Percentiles rank a stretch among this genome's conserved stretches.
phyloP scores from a whole-genome alignment of 208 protist genomes.

The Jaenimonas drosophilae region DNA sequence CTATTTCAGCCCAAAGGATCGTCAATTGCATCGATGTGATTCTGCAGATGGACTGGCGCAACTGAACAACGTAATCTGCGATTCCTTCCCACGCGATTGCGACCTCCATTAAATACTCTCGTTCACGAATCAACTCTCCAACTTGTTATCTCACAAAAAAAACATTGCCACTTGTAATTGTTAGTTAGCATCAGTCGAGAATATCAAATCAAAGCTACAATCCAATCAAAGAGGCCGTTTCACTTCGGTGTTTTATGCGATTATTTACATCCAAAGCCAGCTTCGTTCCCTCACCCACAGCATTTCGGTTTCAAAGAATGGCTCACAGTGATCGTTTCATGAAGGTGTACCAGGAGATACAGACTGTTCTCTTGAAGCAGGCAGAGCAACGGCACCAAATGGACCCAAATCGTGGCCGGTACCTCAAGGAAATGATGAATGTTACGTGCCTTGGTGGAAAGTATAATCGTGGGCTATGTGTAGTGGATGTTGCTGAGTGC shows the following conservation, averaged over 20 bases:
- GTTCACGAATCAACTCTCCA: no score
- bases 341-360: slow-evolving; percentile 70
- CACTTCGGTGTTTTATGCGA: no score
- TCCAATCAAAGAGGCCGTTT: no score
- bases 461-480: slow-evolving; percentile 83
- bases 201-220: no score
- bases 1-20: no score
- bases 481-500: slow-evolving; percentile 33
- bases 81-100: no score
- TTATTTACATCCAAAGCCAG: background rate
- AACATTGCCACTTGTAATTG: background rate
- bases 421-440: slow-evolving; percentile 80
- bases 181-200: no score
- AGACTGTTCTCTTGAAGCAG: slow-evolving; percentile 46
- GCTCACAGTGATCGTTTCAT: slow-evolving; percentile 57
- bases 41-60: no score
- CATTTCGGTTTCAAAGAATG: slow-evolving; percentile 10
- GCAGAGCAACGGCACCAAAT: slow-evolving; percentile 43
- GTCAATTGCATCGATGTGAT: no score
- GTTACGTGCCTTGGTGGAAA: slow-evolving; percentile 82
- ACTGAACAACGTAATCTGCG: no score
- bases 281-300: background rate
- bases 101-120: no score
- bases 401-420: slow-evolving; percentile 58
- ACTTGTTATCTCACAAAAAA: background rate